Conservation (phyloP, 805 yeast species). For the Monosporozyma aerobia region DNA sequence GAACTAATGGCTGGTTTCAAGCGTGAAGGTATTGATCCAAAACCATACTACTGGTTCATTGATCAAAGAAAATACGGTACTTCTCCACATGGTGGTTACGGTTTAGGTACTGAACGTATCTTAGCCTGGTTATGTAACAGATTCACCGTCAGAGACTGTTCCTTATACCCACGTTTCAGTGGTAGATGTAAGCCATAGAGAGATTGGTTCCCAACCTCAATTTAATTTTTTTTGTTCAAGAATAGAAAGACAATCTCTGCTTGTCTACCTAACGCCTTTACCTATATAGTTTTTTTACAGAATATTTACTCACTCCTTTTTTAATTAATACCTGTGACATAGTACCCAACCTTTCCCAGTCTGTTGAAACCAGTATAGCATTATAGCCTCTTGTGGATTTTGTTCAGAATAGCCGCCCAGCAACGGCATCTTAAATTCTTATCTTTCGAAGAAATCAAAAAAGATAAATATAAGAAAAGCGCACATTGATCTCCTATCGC, state of each 20-base stretch:
- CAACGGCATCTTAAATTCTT: not conserved
- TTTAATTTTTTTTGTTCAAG: no score
- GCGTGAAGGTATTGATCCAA: conserved; percentile 81
- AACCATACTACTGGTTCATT: conserved; percentile 88
- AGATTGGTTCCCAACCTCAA: no score
- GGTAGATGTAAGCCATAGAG: conserved; percentile 92
- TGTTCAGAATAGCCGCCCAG: not conserved
- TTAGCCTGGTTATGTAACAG: conserved; percentile 97
- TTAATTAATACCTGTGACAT: not conserved
- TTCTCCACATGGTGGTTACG: conserved; percentile 98
- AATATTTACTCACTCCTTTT: not conserved
- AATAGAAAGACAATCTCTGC: no score
- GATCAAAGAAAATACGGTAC: conserved; percentile 97
- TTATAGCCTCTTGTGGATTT: no score
- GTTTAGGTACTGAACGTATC: conserved; percentile 95
- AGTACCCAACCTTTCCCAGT: not conserved
- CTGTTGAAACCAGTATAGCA: no score
- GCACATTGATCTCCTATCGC: not conserved
- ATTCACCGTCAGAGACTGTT: conserved; percentile 96
- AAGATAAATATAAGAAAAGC: not conserved
- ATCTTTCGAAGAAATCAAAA: no score
- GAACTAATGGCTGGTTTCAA: conserved; percentile 85
- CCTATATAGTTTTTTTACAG: not conserved
- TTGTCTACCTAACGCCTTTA: not conserved
- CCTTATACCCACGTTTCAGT: conserved; percentile 92